Evolutionary conservation across 805 yeast genomes (phyloP), one percentile per base, ranked within the genome.

Genomic region (Cyberlindnera meyerae): DNA sequence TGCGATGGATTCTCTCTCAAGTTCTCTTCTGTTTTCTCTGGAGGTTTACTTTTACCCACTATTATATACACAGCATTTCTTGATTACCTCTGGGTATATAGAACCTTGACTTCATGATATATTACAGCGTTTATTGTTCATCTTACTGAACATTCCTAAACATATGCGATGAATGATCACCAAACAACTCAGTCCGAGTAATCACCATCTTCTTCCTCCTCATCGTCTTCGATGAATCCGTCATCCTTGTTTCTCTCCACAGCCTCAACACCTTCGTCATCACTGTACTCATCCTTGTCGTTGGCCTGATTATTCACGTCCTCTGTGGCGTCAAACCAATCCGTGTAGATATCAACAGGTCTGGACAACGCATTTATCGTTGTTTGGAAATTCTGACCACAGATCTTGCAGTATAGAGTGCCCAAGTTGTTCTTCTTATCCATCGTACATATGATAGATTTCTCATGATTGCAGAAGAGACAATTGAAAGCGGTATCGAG

Each of bases 291-390:
- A 22, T 54, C 65, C 18, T 50, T 62, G 11, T 54, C 62, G 6
- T 48, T 49, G 11, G 54, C 62, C 36, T 63, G 60, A 22, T 60
- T 60, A 42, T 68, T 66, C 15, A 66, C 73, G 31, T 81, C 86
- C 47, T 82, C 85, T 0, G 90, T 93, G 35, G 97, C 97, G 66
- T 90, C 98, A 36, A 87, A 87, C 98, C 98, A 90, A 59, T 90
- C 97, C 33, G 95, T 82, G 57, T 90, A 90, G 12, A 90, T 83
- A 62, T 90, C 98, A 28, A 90, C 88, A 0, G 98, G 96, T 40
- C 85, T 96, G 12, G 87, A 77, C 12, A 68, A 48, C 2, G 65
- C 75, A 58, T 86, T 86, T 49, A 89, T 86, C 31, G 88, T 77
- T 4, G 95, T 77, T 59, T 89, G 97, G 67, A 93, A 90, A 26